Evolutionary conservation across 2,329 filamentous ascomycete genomes (phyloP), one percentile per base, ranked within the genome.

Genomic region (Trichoderma polysporum): DNA sequence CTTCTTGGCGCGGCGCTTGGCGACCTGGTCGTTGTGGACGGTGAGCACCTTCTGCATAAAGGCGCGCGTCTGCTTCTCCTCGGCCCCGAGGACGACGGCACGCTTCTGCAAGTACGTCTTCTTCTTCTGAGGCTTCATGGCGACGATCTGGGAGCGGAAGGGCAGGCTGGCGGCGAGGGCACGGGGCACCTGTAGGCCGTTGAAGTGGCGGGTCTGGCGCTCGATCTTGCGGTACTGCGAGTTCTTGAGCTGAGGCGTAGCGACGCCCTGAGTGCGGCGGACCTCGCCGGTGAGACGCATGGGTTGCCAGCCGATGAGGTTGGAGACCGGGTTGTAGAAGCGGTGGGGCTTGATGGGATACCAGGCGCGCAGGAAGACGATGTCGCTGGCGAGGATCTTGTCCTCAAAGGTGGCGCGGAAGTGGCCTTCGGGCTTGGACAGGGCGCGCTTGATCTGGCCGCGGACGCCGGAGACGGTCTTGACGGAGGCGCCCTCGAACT

Each of bases 401-500:
- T 99, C 95, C 79, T 99, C 95, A 73, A 99, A 99, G 0, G 95
- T 98, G 27, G 95, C 95, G 74, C 96, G 89, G 87, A 96, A 98
- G 80, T 94, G 91, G 57, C 95, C 95, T 71, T 99, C 95, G 1
- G 95, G 94, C 74, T 97, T 97, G 77, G 89, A 90, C 0, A 99
- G 85, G 0, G 95, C 94, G 69, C 93, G 90, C 83, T 99, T 99
- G 86, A 99, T 97, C 79, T 99, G 95, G 69, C 95, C 95, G 49
- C 95, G 88, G 69, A 99, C 89, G 61, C 96, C 96, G 1, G 94
- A 97, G 27, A 99, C 96, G 0, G 96, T 99, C 76, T 94, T 93
- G 81, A 99, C 94, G 66, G 92, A 89, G 10, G 95, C 95, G 67
- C 95, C 95, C 81, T 99, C 95, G 75, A 99, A 99, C 77, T 98